Conservation (phyloP, 441 rosid species). For the Melastoma candidum region DNA sequence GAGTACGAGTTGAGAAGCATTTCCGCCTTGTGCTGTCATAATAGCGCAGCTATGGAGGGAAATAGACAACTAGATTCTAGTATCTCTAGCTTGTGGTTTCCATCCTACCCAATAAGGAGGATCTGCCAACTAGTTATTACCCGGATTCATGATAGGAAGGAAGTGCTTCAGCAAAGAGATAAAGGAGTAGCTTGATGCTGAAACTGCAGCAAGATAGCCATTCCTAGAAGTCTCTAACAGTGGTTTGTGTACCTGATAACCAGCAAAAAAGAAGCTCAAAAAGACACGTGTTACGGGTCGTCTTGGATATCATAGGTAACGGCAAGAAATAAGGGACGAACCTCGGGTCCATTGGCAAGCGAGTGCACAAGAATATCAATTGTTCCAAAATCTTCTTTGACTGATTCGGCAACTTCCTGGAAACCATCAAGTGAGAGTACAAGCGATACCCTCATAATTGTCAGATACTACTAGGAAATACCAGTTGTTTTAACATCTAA, state of each 20-base stretch:
- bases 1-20: constrained; percentile 8
- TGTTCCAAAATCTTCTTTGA: constrained; percentile 80
- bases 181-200: constrained; percentile 88
- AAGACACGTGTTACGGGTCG: not conserved
- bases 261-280: constrained; percentile 10
- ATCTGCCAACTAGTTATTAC: constrained; percentile 17
- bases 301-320: not conserved
- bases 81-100: no score
- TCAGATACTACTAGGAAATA: constrained; percentile 1
- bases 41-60: not conserved
- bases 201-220: constrained; percentile 87
- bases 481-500: constrained; percentile 1
- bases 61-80: not conserved
- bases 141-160: constrained; percentile 92
- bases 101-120: not conserved
- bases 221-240: constrained; percentile 82
- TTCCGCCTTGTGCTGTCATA: not conserved
- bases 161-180: constrained; percentile 79
- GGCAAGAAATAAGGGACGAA: constrained; percentile 9
- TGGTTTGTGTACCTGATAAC: constrained; percentile 55
- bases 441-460: not conserved
- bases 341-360: constrained; percentile 99
- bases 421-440: not conserved
- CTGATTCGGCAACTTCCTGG: constrained; percentile 86
- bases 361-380: constrained; percentile 94